Base-by-base conservation (phyloP, 176 grass and related monocot species). In the Rhynchospora pubera region DNA sequence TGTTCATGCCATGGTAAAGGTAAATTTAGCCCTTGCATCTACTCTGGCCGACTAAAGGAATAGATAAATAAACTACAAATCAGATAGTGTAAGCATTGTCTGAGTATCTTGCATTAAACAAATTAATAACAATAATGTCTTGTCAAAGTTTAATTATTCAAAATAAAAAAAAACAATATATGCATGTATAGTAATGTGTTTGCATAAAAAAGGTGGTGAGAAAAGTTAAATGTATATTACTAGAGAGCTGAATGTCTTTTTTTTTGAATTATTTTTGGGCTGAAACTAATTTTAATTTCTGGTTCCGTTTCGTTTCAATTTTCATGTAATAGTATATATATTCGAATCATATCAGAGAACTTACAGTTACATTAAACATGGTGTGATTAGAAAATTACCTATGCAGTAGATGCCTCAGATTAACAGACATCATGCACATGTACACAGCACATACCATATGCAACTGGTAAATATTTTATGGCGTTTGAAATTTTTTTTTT, bases 341-440 rank as follows among this genome's bases (percentile, higher is more conserved):
- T 44, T 62, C 16, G 30, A 62, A 80, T 80, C 28, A 46, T 62
- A 22, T 60, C 18, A 80, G 16, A 43, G 34, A 62, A 80, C 9
- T 22, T 80, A 24, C n/a, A n/a, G n/a, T n/a, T n/a, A n/a, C 9
- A 21, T 80, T 45, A 62, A 80, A 80, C 19, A 61, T 80, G 2
- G 2, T 16, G 47, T 62, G 55, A 80, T 80, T 13, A 61, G 11
- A 80, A 61, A 64, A 64, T 28, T 18, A 82, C 22, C 10, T 6
- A 66, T 46, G 22, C 79, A 82, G 79, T 82, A 65, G 60, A 82
- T 82, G 59, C 57, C 59, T 82, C 59, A 50, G 79, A 64, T 62
- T 21, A 30, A 26, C 57, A 82, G 21, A 62, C 62, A 82, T 28
- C 21, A 82, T 51, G 58, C 59, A 59, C 78, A 81, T 46, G 78